These are phyloP conservation scores for Fusarium buxicola DNA, from an alignment of 2,329 filamentous ascomycete genomes.

Conservation along the genomic window DNA sequence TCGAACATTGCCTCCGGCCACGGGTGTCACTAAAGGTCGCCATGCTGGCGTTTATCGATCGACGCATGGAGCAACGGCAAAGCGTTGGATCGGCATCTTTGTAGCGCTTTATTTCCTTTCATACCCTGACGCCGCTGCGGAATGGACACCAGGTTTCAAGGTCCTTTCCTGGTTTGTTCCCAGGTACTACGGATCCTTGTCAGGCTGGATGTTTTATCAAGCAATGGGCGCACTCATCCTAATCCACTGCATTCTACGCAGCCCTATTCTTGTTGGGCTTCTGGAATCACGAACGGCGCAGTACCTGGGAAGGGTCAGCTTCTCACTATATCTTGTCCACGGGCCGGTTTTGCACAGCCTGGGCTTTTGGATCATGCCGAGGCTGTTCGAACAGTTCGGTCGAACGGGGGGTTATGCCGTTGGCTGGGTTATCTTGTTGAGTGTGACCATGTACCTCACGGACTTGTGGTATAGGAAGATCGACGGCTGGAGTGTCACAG, in stretches of 20 bases:
- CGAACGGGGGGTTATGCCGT: conserved; percentile 45
- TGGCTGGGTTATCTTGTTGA: conserved; percentile 49
- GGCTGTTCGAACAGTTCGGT: conserved; percentile 53
- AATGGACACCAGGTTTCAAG: conserved; percentile 54
- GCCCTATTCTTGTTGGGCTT: conserved; percentile 42
- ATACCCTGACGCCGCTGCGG: conserved; percentile 54
- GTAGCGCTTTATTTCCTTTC: conserved; percentile 54
- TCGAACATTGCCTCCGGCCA: conserved; percentile 27
- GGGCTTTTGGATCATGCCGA: conserved; percentile 68
- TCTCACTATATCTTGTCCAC: conserved; percentile 57
- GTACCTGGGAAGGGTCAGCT: conserved; percentile 55
- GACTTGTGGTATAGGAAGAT: conserved; percentile 52
- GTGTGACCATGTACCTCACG: conserved; percentile 50
- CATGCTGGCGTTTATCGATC: conserved; percentile 16
- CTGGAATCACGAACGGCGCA: conserved; percentile 50
- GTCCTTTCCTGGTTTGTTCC: conserved; percentile 50
- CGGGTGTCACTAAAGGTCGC: conserved; percentile 14
- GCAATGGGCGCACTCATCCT: conserved; percentile 53
- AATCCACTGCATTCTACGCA: conserved; percentile 51
- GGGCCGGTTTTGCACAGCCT: conserved; percentile 69
- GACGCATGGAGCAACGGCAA: conserved; percentile 13
- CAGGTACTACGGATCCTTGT: conserved; percentile 52
- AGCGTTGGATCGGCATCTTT: conserved; percentile 47
- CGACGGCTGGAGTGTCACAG: conserved; percentile 52
- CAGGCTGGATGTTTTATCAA: conserved; percentile 56